Percentiles rank a stretch among this genome's conserved stretches.
Evolutionary conservation across 225 moss, liverwort and hornwort species (phyloP).

Genomic region (Rhytidiadelphus loreus): DNA sequence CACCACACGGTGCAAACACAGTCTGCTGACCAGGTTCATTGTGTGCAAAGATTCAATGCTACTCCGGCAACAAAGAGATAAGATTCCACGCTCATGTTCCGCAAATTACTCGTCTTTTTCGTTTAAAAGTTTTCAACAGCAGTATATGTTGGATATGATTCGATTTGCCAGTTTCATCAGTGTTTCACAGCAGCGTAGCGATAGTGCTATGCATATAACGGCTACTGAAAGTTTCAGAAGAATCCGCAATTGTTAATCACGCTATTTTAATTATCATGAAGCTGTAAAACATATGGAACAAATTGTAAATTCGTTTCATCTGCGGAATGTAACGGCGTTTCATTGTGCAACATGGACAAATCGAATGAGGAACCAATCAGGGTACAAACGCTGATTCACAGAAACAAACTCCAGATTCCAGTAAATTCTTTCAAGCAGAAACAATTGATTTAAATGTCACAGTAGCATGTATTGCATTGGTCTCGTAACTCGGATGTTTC

Average conservation of each 20-base stretch:
- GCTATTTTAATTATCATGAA: neutral
- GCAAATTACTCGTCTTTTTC: rapidly evolving
- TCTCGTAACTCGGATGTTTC: neutral
- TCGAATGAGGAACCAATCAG: too few species aligned
- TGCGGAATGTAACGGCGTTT: rapidly evolving
- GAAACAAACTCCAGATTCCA: rapidly evolving
- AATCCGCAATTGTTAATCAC: too few species aligned
- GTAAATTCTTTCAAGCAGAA: rapidly evolving
- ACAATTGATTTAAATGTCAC: neutral
- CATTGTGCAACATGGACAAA: neutral
- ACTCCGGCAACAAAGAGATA: neutral
- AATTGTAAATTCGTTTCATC: rapidly evolving
- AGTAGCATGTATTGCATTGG: neutral
- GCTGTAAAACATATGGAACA: rapidly evolving
- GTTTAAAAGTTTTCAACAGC: neutral
- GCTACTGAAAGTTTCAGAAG: rapidly evolving
- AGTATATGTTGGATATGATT: too few species aligned
- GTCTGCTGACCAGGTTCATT: too few species aligned
- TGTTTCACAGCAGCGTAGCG: too few species aligned
- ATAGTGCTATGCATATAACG: rapidly evolving
- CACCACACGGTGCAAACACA: neutral
- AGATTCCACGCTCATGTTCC: neutral
- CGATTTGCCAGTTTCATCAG: too few species aligned
- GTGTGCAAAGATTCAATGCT: too few species aligned
- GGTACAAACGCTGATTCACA: too few species aligned